Evolutionary conservation across 257 asterid genomes (phyloP).

Genomic region (Salvia miltiorrhiza): DNA sequence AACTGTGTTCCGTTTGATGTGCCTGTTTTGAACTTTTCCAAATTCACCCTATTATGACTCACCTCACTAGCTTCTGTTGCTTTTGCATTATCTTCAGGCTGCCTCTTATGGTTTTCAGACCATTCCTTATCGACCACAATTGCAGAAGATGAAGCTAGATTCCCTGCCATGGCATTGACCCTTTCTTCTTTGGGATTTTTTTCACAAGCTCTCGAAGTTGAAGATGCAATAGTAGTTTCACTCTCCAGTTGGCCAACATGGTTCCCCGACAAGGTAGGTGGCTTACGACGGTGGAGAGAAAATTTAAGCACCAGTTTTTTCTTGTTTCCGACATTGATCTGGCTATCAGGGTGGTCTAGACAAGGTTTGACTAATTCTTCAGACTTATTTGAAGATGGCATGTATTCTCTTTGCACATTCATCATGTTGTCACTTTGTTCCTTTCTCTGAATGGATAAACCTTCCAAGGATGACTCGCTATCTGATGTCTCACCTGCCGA

Average conservation of each 20-base stretch:
- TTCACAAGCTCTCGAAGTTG: slow-evolving; percentile 33
- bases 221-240: slow-evolving; percentile 44
- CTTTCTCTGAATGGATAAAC: slow-evolving; percentile 35
- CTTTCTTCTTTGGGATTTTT: slow-evolving; percentile 27
- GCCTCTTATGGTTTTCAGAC: slow-evolving; percentile 27
- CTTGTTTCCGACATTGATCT: slow-evolving; percentile 44
- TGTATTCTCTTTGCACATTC: slow-evolving; percentile 30
- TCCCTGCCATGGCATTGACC: slow-evolving; percentile 27
- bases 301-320: slow-evolving; percentile 67
- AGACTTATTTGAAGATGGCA: slow-evolving; percentile 36
- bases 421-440: slow-evolving; percentile 31
- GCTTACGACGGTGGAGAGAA: slow-evolving; percentile 43
- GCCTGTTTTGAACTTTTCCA: slow-evolving; percentile 49
- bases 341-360: slow-evolving; percentile 34
- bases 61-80: slow-evolving; percentile 27
- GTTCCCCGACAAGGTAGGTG: slow-evolving; percentile 38
- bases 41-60: slow-evolving; percentile 26
- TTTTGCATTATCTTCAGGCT: slow-evolving; percentile 31
- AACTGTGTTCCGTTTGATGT: slow-evolving; percentile 31
- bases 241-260: slow-evolving; percentile 28
- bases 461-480: slow-evolving; percentile 51
- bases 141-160: slow-evolving; percentile 43
- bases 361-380: slow-evolving; percentile 30
- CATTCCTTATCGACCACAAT: slow-evolving; percentile 31
- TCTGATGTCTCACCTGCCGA: slow-evolving; percentile 57